Evolutionary conservation across 2,329 filamentous ascomycete genomes (phyloP).

Genomic region (Diaporthe citriasiana): DNA sequence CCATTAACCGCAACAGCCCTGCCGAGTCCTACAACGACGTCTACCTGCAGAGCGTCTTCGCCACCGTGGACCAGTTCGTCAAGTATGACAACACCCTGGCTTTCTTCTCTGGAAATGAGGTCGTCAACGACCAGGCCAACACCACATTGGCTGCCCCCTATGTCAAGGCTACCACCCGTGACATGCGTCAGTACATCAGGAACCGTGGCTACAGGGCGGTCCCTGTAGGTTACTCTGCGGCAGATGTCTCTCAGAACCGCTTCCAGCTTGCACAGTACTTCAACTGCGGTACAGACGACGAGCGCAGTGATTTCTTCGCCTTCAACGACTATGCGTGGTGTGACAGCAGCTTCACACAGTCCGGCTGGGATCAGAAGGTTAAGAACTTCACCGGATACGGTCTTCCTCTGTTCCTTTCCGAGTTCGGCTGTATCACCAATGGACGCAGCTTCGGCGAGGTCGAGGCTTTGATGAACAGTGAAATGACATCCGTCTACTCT

Average conservation of each 20-base stretch:
- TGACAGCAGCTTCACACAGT: conserved; percentile 75
- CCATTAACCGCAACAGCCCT: conserved; percentile 84
- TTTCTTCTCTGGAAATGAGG: conserved; percentile 87
- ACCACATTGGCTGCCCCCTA: conserved; percentile 78
- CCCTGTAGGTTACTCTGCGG: conserved; percentile 82
- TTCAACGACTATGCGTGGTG: conserved; percentile 91
- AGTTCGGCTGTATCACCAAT: conserved; percentile 91
- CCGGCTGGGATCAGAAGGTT: conserved; percentile 91
- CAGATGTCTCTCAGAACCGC: conserved; percentile 88
- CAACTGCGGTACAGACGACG: conserved; percentile 90
- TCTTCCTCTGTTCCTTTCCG: conserved; percentile 92
- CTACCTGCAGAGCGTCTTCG: conserved; percentile 88
- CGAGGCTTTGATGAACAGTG: conserved; percentile 79
- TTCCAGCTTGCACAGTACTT: conserved; percentile 91
- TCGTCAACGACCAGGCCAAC: conserved; percentile 76
- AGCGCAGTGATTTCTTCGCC: conserved; percentile 89
- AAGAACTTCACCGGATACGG: conserved; percentile 89
- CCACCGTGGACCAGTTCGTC: conserved; percentile 87
- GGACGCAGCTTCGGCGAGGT: conserved; percentile 87
- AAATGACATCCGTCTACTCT: conserved; percentile 94
- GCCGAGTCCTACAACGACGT: conserved; percentile 84
- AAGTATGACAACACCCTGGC: conserved; percentile 89
- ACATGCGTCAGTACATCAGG: conserved; percentile 80
- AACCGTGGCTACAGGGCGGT: conserved; percentile 73
- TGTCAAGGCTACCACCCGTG: conserved; percentile 84